Conservation (phyloP, 2,329 filamentous ascomycete species). For the Phialocephala sp. region DNA sequence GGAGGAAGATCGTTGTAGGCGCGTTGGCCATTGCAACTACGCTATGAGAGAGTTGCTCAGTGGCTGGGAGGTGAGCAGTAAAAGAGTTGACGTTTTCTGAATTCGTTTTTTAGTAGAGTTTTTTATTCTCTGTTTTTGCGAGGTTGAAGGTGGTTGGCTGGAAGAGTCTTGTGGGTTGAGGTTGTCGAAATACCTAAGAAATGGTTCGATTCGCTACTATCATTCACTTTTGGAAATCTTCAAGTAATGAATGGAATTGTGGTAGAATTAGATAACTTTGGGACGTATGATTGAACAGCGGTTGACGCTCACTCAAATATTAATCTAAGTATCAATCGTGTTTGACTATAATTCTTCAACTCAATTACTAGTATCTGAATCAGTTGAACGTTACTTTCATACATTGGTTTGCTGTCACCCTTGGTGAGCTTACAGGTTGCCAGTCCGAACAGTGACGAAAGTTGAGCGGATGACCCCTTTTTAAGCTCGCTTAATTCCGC, state of each 20-base stretch:
- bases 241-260: background rate
- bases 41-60: background rate
- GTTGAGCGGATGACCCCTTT: slow-evolving; percentile 1
- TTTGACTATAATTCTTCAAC: background rate
- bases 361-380: background rate
- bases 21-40: background rate
- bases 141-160: background rate
- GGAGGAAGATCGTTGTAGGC: background rate
- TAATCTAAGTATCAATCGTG: background rate
- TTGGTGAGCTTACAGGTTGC: background rate
- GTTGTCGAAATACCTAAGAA: background rate
- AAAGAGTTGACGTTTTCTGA: background rate
- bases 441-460: background rate
- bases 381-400: background rate
- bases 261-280: background rate
- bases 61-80: background rate
- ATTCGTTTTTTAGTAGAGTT: background rate
- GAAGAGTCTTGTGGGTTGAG: background rate
- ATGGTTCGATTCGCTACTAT: background rate
- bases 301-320: background rate
- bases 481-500: slow-evolving; percentile 1
- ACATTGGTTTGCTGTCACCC: background rate
- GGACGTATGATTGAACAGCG: background rate
- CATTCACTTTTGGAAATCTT: background rate
- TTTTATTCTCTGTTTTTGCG: background rate